A percentile compares a stretch with the other conserved stretches of the same genome.
These are phyloP conservation scores for Xylariaceae sp. DNA, from an alignment of 2,329 filamentous ascomycete species.

Conservation along the genomic window DNA sequence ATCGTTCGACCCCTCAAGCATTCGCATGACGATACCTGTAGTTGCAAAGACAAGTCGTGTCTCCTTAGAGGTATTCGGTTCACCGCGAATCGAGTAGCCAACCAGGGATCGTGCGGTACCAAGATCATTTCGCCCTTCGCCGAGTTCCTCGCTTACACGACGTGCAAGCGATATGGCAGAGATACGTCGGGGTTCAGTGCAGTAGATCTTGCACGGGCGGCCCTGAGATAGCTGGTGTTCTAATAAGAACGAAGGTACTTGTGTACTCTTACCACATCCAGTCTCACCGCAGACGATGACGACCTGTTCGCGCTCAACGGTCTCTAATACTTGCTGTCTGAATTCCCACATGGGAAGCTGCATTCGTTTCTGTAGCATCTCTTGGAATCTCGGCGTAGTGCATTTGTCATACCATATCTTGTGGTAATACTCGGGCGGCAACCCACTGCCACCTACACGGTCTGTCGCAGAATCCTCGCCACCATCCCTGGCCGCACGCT, in stretches of 20 bases:
- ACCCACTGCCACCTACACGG: constrained; percentile 35
- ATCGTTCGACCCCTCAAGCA: constrained; percentile 87
- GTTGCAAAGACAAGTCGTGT: constrained; percentile 89
- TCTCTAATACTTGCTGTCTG: constrained; percentile 69
- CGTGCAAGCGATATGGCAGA: constrained; percentile 92
- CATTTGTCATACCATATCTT: constrained; percentile 59
- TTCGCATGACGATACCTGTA: constrained; percentile 90
- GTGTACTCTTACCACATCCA: constrained; percentile 94
- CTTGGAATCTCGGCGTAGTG: constrained; percentile 60
- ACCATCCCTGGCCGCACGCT: constrained; percentile 44
- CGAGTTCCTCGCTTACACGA: constrained; percentile 90
- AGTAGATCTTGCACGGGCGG: constrained; percentile 84
- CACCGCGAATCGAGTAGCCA: constrained; percentile 89
- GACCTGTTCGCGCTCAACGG: constrained; percentile 76
- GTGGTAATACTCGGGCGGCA: constrained; percentile 48
- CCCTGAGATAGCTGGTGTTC: constrained; percentile 83
- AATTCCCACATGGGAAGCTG: constrained; percentile 89
- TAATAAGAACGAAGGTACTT: constrained; percentile 89
- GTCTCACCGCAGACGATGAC: constrained; percentile 96
- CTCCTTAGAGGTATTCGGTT: constrained; percentile 77
- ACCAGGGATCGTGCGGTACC: constrained; percentile 81
- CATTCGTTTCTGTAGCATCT: constrained; percentile 74
- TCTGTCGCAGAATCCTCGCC: constrained; percentile 47
- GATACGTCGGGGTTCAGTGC: constrained; percentile 91
- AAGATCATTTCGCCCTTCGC: constrained; percentile 76